Conservation (phyloP, 2,329 filamentous ascomycete species). For the Alternaria brassicae region DNA sequence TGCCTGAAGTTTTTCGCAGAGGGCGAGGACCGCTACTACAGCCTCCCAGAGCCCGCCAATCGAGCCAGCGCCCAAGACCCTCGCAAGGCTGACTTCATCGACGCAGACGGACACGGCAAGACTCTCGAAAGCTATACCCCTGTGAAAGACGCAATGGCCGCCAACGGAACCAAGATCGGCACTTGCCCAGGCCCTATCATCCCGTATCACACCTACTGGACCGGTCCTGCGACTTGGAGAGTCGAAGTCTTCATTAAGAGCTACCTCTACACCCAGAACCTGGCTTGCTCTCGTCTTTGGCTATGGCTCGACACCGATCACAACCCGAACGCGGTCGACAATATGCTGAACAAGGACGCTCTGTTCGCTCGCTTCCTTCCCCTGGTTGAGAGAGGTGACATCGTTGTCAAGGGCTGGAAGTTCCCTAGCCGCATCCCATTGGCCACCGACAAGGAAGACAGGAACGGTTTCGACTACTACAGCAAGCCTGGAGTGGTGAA, state of each 20-base stretch:
- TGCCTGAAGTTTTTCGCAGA: conserved; percentile 61
- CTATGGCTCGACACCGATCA: conserved; percentile 63
- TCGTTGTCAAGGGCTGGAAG: conserved; percentile 61
- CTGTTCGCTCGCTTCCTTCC: conserved; percentile 62
- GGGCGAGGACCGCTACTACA: conserved; percentile 59
- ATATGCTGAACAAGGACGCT: conserved; percentile 61
- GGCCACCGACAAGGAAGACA: conserved; percentile 57
- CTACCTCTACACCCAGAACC: conserved; percentile 64
- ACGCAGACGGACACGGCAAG: conserved; percentile 54
- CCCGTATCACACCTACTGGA: conserved; percentile 65
- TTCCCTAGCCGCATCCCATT: conserved; percentile 62
- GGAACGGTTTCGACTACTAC: conserved; percentile 59
- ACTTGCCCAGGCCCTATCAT: conserved; percentile 63
- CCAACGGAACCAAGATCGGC: conserved; percentile 54
- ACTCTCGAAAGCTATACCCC: conserved; percentile 50
- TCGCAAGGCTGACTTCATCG: conserved; percentile 51
- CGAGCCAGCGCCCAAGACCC: conserved; percentile 54
- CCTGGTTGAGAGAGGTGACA: conserved; percentile 61
- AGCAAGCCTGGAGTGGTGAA: conserved; percentile 56
- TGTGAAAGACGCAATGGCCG: conserved; percentile 42
- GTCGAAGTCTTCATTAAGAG: conserved; percentile 65
- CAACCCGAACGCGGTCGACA: conserved; percentile 58
- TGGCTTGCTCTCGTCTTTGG: conserved; percentile 62
- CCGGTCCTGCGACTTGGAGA: conserved; percentile 63
- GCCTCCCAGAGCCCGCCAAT: conserved; percentile 51